Evolutionary conservation across 1,284 basidiomycete species (phyloP).

Genomic region (Pisolithus thermaeus): DNA sequence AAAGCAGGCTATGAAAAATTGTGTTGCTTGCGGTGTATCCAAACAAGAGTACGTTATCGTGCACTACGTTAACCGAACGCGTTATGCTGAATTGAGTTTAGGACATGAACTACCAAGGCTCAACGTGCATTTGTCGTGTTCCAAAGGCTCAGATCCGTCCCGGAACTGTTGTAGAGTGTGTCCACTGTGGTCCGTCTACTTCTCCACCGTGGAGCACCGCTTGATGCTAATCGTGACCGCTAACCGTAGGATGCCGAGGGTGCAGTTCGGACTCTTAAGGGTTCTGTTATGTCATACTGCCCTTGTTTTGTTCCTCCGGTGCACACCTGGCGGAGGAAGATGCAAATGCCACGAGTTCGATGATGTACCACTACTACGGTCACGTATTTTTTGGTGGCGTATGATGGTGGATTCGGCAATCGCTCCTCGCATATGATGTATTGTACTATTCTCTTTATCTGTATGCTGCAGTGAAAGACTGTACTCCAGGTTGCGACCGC

Average conservation of each 20-base stretch:
- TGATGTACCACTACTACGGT: not conserved
- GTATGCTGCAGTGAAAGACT: not conserved
- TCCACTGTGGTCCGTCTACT: conserved; percentile 81
- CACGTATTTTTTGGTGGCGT: not conserved
- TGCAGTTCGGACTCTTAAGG: conserved; percentile 77
- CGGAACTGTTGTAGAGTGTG: conserved; percentile 95
- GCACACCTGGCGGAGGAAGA: too few species aligned
- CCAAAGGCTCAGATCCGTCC: conserved; percentile 90
- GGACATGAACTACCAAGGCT: conserved; percentile 99
- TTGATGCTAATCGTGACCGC: conserved; percentile 8
- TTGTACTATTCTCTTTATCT: not conserved
- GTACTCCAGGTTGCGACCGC: not conserved
- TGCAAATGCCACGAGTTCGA: not conserved
- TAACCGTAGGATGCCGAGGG: conserved; percentile 62
- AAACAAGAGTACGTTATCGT: conserved; percentile 65
- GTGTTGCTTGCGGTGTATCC: conserved; percentile 96
- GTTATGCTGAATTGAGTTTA: conserved; percentile 28
- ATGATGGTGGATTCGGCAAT: not conserved
- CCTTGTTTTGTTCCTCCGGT: too few species aligned
- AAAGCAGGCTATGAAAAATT: conserved; percentile 98
- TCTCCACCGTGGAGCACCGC: not conserved
- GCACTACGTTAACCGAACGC: conserved; percentile 6
- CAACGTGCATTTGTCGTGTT: conserved; percentile 97
- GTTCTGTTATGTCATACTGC: too few species aligned
- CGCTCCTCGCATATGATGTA: not conserved